Base-by-base conservation (phyloP, 495 filamentous ascomycete species). In the Durotheca rogersii region DNA sequence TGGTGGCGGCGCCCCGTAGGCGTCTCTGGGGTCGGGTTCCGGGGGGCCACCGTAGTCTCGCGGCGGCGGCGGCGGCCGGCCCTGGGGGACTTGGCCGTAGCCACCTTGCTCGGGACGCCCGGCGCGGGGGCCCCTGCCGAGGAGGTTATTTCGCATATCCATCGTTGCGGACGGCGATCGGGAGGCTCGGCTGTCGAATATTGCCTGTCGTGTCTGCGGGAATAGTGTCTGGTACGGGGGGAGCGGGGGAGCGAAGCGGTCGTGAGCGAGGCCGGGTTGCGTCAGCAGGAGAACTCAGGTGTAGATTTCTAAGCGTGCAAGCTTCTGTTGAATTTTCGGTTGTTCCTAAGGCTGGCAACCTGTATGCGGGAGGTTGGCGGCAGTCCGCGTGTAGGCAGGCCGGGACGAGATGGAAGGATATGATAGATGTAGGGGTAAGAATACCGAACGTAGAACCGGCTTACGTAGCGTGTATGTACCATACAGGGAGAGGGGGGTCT, bases 101-200 rank as follows among this genome's bases (percentile, higher is more conserved):
- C 41, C 32, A 12, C 51, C 51, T 48, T 55, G 56, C 12, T 60
- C 56, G 30, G 42, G 68, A 1, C 70, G 64, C 6, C 49, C 58
- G 9, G 67, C 54, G 20, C 53, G 67, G 18, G 47, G 63, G 20
- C 51, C 60, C 46, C 60, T 60, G 32, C 70, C 61, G 39, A 73
- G 71, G 38, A 71, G 66, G 36, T 69, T 69, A 57, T 65, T 70
- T 52, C 70, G 64, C 39, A 67, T 39, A 56, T 73, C 68, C 70
- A 73, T 73, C 29, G 7, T 36, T 31, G 5, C 44, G 44, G 43
- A 3, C 16, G 46, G 14, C 14, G 21, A 27, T 33, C 18, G 14
- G 10, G 30, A 9, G 11, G 30, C 6, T 33, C 20, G 12, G 37
- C 4, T 6, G 17, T 41, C 11, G 39, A 36, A 16, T 30, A 12